Evolutionary conservation across 441 rosid genomes (phyloP), one percentile per base, ranked within the genome.

Genomic region (Croton laevigatus): DNA sequence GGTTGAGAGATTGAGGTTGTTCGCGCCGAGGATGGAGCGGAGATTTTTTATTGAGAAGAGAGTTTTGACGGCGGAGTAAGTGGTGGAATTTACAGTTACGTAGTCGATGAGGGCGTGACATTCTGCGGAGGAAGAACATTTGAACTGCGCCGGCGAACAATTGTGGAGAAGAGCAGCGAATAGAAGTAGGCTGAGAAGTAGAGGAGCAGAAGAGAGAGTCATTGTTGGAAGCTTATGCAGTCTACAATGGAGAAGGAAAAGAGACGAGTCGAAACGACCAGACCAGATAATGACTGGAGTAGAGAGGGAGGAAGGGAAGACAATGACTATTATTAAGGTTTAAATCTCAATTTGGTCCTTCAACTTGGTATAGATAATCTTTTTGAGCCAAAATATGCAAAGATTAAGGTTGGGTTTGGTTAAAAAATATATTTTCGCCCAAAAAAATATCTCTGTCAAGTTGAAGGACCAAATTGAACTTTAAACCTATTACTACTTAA

Each of bases 21-120:
- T 95, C 59, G 90, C 93, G 66, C 83, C 97, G 69, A 95, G 85
- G 77, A 92, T 73, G 40, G 77, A 65, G 23, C 72, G 83, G 71
- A 89, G 76, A 73, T 84, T 78, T 71, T 68, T 78, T 71, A 92
- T 49, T 49, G 80, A 66, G 82, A 92, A 94, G 72, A 87, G 94
- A 75, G 85, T 48, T 69, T 85, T 77, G 70, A 92, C 75, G 36
- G 73, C 66, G 59, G 72, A 44, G 49, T 84, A 61, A 34, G 93
- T 77, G 66, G 94, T 84, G 62, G 60, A n/a, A 89, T 89, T 83
- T 38, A 78, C 84, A 57, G 85, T 58, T 13, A 63, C 46, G 85
- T 79, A 91, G 70, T 86, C 97, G 3, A 91, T 80, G 23, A 92
- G 81, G 48, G 91, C 74, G 19, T 16, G 65, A 61, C 99, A 94